A percentile compares a stretch with the other conserved stretches of the same genome.
These are phyloP conservation scores for Alternaria brassicae DNA, from an alignment of 2,329 filamentous ascomycete genomes.

Conservation along the genomic window DNA sequence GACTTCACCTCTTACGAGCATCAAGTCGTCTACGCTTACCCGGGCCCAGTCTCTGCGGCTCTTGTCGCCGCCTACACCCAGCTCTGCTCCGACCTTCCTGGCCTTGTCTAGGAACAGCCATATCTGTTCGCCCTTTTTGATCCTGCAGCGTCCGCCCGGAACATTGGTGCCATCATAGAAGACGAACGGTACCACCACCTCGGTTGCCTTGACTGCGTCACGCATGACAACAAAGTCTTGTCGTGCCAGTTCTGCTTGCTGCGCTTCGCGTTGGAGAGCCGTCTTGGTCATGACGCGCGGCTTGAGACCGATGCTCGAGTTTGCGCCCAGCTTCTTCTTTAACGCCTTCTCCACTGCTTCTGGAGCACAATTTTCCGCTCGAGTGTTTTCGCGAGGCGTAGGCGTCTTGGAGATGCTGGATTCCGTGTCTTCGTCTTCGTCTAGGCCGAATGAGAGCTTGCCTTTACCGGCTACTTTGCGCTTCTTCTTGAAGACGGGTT, in stretches of 20 bases:
- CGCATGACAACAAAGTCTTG: conserved; percentile 84
- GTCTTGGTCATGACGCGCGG: conserved; percentile 81
- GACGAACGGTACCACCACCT: conserved; percentile 91
- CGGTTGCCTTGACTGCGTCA: conserved; percentile 84
- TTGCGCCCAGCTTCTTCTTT: conserved; percentile 65
- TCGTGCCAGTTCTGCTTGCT: conserved; percentile 74
- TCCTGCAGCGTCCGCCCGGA: conserved; percentile 79
- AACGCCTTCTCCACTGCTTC: conserved; percentile 43
- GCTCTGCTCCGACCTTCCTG: conserved; percentile 84
- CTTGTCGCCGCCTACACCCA: conserved; percentile 73
- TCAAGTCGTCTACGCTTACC: conserved; percentile 92
- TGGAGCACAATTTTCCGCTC: conserved; percentile 47
- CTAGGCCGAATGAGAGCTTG: conserved; percentile 71
- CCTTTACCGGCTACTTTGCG: conserved; percentile 61
- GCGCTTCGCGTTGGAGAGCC: conserved; percentile 78
- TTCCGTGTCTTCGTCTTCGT: conserved; percentile 70
- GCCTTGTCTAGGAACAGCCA: conserved; percentile 95
- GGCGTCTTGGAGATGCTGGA: conserved; percentile 50
- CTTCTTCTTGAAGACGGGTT: conserved; percentile 65
- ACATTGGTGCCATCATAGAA: conserved; percentile 96
- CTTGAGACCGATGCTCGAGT: conserved; percentile 61
- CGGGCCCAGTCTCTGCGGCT: conserved; percentile 85
- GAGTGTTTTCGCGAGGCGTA: conserved; percentile 50
- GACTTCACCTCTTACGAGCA: conserved; percentile 87
- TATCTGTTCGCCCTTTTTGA: conserved; percentile 91